Evolutionary conservation across 1,284 basidiomycete genomes (phyloP).

Genomic region (Crucibulum cyathiforme): DNA sequence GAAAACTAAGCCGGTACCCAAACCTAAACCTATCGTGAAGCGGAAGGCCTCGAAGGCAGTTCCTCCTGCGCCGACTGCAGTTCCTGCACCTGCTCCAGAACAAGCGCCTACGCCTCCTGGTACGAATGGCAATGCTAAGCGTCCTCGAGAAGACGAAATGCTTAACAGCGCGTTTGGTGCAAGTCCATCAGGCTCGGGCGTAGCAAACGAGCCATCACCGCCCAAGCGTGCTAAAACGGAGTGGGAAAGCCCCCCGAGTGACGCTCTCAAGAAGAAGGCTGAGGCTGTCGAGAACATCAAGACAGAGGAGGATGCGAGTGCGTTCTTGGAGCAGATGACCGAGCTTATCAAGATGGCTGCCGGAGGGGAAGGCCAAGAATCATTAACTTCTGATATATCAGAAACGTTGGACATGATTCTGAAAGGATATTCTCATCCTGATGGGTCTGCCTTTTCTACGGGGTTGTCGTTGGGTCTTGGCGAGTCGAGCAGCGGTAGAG

Average conservation of each 20-base stretch:
- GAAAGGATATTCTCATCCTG: conserved; percentile 52
- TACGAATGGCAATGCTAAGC: conserved; percentile 50
- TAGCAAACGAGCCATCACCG: conserved; percentile 62
- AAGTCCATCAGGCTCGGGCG: conserved; percentile 30
- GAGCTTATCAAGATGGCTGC: conserved; percentile 61
- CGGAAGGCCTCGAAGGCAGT: conserved; percentile 47
- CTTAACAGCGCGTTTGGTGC: conserved; percentile 20
- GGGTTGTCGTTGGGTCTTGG: conserved; percentile 41
- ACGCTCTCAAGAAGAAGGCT: conserved; percentile 58
- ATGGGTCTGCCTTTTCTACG: conserved; percentile 41
- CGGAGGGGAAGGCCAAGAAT: conserved; percentile 50
- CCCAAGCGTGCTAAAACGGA: conserved; percentile 75
- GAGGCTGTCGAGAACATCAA: conserved; percentile 64
- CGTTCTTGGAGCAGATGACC: conserved; percentile 68
- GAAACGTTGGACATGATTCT: conserved; percentile 67
- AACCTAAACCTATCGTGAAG: conserved; percentile 45
- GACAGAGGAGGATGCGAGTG: conserved; percentile 67
- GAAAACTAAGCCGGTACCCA: conserved; percentile 49
- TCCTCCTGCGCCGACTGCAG: conserved; percentile 32
- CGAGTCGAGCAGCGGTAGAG: conserved; percentile 36
- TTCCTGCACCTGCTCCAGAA: conserved; percentile 37
- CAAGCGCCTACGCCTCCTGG: conserved; percentile 22
- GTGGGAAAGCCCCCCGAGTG: conserved; percentile 65
- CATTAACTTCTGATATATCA: conserved; percentile 57
- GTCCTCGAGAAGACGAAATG: conserved; percentile 66